Evolutionary conservation across 2,329 filamentous ascomycete genomes (phyloP), one percentile per base, ranked within the genome.

Genomic region (Fusarium armeniacum): DNA sequence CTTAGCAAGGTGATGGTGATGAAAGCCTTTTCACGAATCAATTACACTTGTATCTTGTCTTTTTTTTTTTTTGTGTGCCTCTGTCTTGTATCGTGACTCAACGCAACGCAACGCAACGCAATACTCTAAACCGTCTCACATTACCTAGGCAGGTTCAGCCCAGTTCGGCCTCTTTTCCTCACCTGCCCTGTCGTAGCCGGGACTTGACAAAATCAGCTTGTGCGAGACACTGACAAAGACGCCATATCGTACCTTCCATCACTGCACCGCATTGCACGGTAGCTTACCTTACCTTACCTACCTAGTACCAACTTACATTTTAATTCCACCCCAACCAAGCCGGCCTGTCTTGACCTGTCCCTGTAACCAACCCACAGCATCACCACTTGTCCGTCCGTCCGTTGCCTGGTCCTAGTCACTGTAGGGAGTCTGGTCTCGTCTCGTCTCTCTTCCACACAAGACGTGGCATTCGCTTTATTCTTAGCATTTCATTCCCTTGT

Each of bases 391-490:
- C 43, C 43, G 43, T 18, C 43, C 24, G 49, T 58, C 62, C 56
- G 26, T 61, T 52, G 58, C 52, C 51, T 51, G 51, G 52, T 50
- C 43, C 49, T 52, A 41, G 35, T 38, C 33, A 51, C 33, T 51
- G 64, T 47, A 71, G 53, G 56, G 60, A 65, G 68, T 70, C 64
- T 61, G 51, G 57, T 58, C 63, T 62, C 24, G 46, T 22, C 49
- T 44, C 36, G 44, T 54, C 57, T 71, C 62, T 65, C 67, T 71
- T 68, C 71, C 68, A 58, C 70, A 72, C 70, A 64, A 74, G 72
- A 68, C 72, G 69, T 75, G 70, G 72, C 72, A 73, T 74, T 72
- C 62, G 52, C 60, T 65, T 68, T 73, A 62, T 69, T 62, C 67
- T 67, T 60, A 66, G 45, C 52, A 60, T 62, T 63, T 65, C 35